Percentiles rank a stretch among this genome's conserved stretches.
phyloP scores from a whole-genome alignment of 2,329 filamentous ascomycete genomes.

The Botrytis sinoallii region DNA sequence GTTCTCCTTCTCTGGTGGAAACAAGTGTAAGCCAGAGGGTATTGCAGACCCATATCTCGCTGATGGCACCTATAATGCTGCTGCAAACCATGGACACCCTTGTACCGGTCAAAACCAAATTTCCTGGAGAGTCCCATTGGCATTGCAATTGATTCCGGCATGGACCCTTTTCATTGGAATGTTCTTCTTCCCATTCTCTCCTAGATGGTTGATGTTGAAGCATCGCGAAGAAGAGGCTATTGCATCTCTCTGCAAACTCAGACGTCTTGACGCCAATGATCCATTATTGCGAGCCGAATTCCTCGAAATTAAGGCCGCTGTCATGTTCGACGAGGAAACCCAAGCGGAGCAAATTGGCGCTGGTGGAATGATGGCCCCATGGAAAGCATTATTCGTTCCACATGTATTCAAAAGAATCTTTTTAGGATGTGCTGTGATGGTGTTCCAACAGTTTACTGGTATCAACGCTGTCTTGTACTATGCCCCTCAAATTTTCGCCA shows the following conservation, averaged over 20 bases:
- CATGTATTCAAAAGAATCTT: constrained; percentile 47
- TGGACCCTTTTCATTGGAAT: constrained; percentile 56
- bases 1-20: constrained; percentile 47
- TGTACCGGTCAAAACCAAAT: constrained; percentile 36
- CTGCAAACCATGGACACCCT: constrained; percentile 50
- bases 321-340: constrained; percentile 49
- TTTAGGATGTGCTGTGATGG: constrained; percentile 48
- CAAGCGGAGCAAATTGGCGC: constrained; percentile 39
- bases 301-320: constrained; percentile 54
- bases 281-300: constrained; percentile 54
- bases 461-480: constrained; percentile 47
- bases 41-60: constrained; percentile 12
- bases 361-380: constrained; percentile 49
- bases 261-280: constrained; percentile 45
- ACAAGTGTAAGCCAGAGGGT: constrained; percentile 37
- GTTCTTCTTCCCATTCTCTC: constrained; percentile 52
- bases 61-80: constrained; percentile 41
- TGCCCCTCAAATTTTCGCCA: constrained; percentile 46
- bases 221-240: constrained; percentile 45
- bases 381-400: constrained; percentile 39
- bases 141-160: constrained; percentile 58
- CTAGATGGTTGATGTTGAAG: constrained; percentile 47
- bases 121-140: constrained; percentile 60
- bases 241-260: constrained; percentile 44
- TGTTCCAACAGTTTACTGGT: constrained; percentile 51